Conservation (phyloP, 2,329 filamentous ascomycete genomes). For the Botrytis fabae region DNA sequence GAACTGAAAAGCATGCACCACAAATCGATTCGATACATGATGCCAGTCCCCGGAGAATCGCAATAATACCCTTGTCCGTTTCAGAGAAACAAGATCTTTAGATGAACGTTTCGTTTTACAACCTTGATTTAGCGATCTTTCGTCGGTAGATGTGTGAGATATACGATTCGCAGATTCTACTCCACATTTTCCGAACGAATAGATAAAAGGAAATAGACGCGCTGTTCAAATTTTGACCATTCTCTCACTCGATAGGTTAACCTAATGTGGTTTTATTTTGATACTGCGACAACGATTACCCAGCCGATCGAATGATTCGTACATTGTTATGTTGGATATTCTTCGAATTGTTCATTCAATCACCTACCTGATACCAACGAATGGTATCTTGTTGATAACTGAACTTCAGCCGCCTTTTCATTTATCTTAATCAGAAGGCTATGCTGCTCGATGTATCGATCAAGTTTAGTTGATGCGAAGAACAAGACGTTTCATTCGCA, state of each 20-base stretch:
- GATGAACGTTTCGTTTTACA: conserved; percentile 1
- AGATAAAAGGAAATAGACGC: not conserved
- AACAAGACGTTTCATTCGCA: not conserved
- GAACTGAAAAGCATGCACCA: not conserved
- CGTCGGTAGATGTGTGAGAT: not conserved
- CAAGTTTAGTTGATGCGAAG: not conserved
- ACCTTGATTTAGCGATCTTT: not conserved
- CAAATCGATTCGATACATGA: not conserved
- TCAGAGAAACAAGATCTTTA: conserved; percentile 2
- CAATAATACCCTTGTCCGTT: conserved; percentile 2
- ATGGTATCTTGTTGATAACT: not conserved
- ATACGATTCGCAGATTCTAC: not conserved
- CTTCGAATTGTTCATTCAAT: not conserved
- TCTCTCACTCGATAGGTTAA: not conserved
- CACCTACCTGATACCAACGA: not conserved
- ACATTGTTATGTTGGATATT: not conserved
- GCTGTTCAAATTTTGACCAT: not conserved
- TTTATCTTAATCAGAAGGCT: not conserved
- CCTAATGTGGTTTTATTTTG: not conserved
- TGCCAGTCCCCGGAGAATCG: not conserved
- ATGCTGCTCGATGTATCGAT: not conserved
- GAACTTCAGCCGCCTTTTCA: not conserved
- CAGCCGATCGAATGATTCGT: not conserved
- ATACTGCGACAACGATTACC: not conserved
- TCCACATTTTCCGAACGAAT: not conserved